Evolutionary conservation across 2,329 filamentous ascomycete genomes (phyloP).

Genomic region (Emergomyces orientalis): DNA sequence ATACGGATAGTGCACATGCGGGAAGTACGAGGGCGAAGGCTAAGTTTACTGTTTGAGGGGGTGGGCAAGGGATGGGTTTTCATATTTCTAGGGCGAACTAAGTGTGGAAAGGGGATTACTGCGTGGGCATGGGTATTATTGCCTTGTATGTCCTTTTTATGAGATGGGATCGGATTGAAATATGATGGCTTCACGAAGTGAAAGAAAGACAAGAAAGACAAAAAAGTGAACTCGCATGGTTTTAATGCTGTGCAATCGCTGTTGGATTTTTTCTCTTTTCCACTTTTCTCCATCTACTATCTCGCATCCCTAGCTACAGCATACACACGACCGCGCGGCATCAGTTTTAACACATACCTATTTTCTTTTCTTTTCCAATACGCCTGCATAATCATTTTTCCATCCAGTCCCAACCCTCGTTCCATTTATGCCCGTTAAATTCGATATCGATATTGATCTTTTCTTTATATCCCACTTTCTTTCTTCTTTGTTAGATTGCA

Average conservation of each 20-base stretch:
- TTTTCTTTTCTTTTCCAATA: background rate
- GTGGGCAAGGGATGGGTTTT: background rate
- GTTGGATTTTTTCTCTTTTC: background rate
- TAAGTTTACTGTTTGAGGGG: conserved; percentile 69
- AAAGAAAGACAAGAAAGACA: background rate
- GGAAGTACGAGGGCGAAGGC: conserved; percentile 94
- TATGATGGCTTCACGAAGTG: background rate
- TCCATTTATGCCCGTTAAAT: background rate
- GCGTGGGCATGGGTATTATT: background rate
- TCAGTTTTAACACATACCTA: background rate
- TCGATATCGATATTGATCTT: background rate
- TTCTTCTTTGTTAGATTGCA: background rate
- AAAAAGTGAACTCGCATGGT: background rate
- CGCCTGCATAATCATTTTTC: background rate
- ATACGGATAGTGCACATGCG: conserved; percentile 85
- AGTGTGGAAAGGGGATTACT: background rate
- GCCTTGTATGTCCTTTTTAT: background rate
- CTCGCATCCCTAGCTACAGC: background rate
- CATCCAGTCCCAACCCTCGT: background rate
- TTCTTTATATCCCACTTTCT: background rate
- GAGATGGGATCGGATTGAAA: conserved; percentile 1
- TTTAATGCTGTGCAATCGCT: background rate
- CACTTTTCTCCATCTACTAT: background rate
- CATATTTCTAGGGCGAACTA: background rate
- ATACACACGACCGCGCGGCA: background rate